Evolutionary conservation across 208 protist genomes (phyloP).

Genomic region (Trypanosoma conorhini): DNA sequence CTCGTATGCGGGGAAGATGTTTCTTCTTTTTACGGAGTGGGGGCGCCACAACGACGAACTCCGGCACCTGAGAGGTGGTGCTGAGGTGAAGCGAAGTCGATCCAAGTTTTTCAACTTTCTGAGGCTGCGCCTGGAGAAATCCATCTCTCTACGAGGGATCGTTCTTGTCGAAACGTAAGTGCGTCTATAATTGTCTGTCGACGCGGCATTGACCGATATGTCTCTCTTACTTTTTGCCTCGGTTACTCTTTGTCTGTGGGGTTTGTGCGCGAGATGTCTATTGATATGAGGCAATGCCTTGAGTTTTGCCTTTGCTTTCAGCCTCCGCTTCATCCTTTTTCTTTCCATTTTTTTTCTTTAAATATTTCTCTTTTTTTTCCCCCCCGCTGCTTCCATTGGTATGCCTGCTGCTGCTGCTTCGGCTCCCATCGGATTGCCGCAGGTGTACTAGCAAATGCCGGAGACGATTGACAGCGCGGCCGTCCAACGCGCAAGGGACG

Average conservation of each 20-base stretch:
- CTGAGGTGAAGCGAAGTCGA: conserved; percentile 57
- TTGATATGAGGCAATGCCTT: background rate
- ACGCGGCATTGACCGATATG: background rate
- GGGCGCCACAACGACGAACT: conserved; percentile 56
- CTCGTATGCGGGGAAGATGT: conserved; percentile 64
- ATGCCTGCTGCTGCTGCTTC: too few relatives aligned
- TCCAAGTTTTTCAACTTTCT: conserved; percentile 89
- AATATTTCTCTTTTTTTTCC: conserved; percentile 1
- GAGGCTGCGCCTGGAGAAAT: conserved; percentile 25
- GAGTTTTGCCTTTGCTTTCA: background rate
- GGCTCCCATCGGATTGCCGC: background rate
- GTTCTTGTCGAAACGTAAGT: conserved; percentile 17
- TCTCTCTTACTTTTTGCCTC: background rate
- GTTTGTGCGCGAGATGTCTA: background rate
- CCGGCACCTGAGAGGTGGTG: conserved; percentile 7
- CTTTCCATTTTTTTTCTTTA: background rate
- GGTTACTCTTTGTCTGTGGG: background rate
- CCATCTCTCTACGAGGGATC: conserved; percentile 20
- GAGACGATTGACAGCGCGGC: conserved; percentile 23
- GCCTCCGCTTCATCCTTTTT: background rate
- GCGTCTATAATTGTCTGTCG: background rate
- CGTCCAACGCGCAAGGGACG: conserved; percentile 61
- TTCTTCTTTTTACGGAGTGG: conserved; percentile 49
- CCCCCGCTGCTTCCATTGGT: too few relatives aligned
- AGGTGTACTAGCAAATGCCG: conserved; percentile 20